Evolutionary conservation across 257 asterid species (phyloP), one percentile per base, ranked within the genome.

Genomic region (Knoxia roxburghii): DNA sequence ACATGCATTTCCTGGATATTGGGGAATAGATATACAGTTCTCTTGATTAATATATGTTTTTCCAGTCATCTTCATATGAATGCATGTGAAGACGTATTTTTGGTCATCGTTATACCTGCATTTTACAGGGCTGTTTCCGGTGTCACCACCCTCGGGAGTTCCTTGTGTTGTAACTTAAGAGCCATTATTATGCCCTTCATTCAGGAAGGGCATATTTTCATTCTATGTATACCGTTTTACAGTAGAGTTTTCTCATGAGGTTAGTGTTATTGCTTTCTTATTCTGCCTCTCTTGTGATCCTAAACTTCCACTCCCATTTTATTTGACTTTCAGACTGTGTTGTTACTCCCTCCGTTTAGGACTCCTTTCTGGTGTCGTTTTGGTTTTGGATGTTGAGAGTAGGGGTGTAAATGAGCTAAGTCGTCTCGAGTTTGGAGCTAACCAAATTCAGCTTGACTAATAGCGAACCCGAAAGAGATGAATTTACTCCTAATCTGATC

Each of bases 111-210:
- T 23, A 4, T 41, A 15, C 24, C 6, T 6, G 68, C 27, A 11
- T 40, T 10, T n/a, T n/a, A 13, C 32, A 18, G 46, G 52, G 27
- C 67, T 29, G 29, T 21, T 50, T 55, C 52, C 51, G 46, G 14
- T 72, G 3, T 20, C 53, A 17, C 9, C 9, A 6, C 73, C 53
- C 72, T 71, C 57, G 68, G 52, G 61, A 41, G 59, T 30, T 55
- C 62, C 71, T 64, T 40, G 33, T 53, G 51, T 57, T 70, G 65
- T 70, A 54, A 49, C 69, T 68, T 62, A 61, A 62, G 68, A 76
- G 46, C 65, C 56, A 68, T 10, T 35, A 51, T 23, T 45, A 3
- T 46, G n/a, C 5, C 27, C 39, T 8, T 30, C 33, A 17, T 24
- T 29, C 0, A 9, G 18, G 21, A 11, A 29, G 49, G n/a, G 46